These are phyloP conservation scores for Blechomonas ayalai DNA, from an alignment of 208 protist genomes.

Conservation along the genomic window DNA sequence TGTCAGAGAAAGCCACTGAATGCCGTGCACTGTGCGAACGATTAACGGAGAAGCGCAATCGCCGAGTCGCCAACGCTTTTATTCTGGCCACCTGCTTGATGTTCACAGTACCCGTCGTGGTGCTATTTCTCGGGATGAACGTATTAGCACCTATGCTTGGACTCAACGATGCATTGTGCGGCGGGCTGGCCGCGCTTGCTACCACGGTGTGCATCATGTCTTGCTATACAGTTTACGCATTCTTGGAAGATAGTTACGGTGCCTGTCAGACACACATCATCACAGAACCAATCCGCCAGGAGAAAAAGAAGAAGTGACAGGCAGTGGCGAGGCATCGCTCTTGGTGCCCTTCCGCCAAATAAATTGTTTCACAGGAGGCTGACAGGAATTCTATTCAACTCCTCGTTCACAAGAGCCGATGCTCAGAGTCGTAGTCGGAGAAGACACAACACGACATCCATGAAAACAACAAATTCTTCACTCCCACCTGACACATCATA, in stretches of 20 bases:
- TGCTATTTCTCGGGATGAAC: constrained; percentile 51
- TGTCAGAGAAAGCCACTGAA: constrained; percentile 46
- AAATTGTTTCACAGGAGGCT: no score
- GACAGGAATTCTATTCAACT: no score
- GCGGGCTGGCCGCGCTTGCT: constrained; percentile 49
- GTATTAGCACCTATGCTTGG: constrained; percentile 39
- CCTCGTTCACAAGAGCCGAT: no score
- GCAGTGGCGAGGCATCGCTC: not conserved
- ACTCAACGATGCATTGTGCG: constrained; percentile 37
- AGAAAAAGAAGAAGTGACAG: constrained; percentile 33
- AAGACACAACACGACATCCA: no score
- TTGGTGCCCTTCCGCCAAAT: not conserved
- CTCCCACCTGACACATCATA: no score
- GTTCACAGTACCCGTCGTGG: constrained; percentile 58
- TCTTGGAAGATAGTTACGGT: constrained; percentile 27
- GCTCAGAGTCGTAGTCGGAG: no score
- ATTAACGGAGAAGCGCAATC: constrained; percentile 23
- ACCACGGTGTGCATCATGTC: constrained; percentile 36
- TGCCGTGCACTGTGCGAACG: constrained; percentile 26
- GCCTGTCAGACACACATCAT: not conserved
- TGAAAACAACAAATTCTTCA: no score
- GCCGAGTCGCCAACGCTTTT: constrained; percentile 38
- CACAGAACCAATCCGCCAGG: not conserved
- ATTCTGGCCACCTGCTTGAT: constrained; percentile 45
- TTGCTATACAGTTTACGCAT: constrained; percentile 56